Conservation (phyloP, 257 asterid genomes). For the Henckelia pumila region DNA sequence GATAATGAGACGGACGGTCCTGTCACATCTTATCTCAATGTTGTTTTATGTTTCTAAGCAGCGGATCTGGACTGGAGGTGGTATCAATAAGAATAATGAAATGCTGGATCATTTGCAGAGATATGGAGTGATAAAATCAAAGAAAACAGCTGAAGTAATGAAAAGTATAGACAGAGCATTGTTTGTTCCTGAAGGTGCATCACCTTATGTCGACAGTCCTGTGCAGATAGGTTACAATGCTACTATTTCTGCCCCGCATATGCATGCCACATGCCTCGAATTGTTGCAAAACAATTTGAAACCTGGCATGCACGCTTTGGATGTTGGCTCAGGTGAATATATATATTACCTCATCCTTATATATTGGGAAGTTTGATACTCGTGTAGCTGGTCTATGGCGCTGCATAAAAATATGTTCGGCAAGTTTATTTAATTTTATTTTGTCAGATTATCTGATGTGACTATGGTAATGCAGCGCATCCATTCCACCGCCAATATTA, state of each 20-base stretch:
- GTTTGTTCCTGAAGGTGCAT: conserved; percentile 79
- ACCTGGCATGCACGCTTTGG: conserved; percentile 90
- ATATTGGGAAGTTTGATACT: conserved; percentile 1
- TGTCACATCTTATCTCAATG: conserved; percentile 37
- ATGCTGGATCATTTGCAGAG: conserved; percentile 61
- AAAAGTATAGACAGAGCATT: conserved; percentile 76
- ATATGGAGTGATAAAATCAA: conserved; percentile 53
- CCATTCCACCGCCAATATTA: too few species aligned
- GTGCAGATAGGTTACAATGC: conserved; percentile 84
- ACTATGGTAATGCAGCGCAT: not conserved
- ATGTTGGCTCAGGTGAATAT: conserved; percentile 82
- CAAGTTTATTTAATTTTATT: not conserved
- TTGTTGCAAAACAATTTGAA: conserved; percentile 76
- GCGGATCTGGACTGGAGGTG: conserved; percentile 57
- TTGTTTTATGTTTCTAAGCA: conserved; percentile 49
- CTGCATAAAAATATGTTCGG: not conserved
- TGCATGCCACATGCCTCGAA: conserved; percentile 96
- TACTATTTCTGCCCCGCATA: conserved; percentile 96
- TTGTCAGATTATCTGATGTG: not conserved
- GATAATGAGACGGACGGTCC: conserved; percentile 38
- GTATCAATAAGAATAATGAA: conserved; percentile 42
- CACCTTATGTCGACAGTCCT: conserved; percentile 78
- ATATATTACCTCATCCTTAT: conserved; percentile 5
- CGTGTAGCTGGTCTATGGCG: not conserved
- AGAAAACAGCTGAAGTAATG: conserved; percentile 73